A percentile compares a stretch with the other conserved stretches of the same genome.
phyloP scores from a whole-genome alignment of 2,329 filamentous ascomycete genomes.

The Xylaria arbuscula region DNA sequence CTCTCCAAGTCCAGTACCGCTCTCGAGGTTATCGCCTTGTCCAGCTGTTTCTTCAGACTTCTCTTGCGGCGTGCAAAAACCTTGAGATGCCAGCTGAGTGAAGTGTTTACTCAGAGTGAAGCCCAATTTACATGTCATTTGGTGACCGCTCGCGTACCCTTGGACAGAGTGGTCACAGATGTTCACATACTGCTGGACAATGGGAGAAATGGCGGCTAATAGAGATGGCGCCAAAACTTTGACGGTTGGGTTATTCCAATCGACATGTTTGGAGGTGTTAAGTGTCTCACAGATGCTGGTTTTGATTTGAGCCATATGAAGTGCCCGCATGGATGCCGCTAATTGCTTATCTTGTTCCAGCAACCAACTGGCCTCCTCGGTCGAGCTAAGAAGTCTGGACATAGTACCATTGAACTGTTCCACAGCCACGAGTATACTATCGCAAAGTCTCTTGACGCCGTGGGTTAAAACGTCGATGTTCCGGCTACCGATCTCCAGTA shows the following conservation, averaged over 20 bases:
- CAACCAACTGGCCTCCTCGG: conserved; percentile 73
- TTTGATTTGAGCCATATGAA: conserved; percentile 69
- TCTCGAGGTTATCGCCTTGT: conserved; percentile 83
- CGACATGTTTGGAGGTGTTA: conserved; percentile 48
- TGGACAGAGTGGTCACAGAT: conserved; percentile 69
- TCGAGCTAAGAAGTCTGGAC: conserved; percentile 65
- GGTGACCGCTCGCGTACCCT: conserved; percentile 73
- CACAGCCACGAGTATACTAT: conserved; percentile 81
- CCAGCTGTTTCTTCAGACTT: conserved; percentile 76
- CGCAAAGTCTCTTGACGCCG: conserved; percentile 72
- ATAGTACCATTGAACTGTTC: conserved; percentile 74
- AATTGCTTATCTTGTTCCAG: conserved; percentile 65
- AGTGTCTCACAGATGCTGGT: conserved; percentile 50
- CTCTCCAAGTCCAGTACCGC: conserved; percentile 92
- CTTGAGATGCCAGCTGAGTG: conserved; percentile 80
- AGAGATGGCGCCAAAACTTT: conserved; percentile 65
- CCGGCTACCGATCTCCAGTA: conserved; percentile 25
- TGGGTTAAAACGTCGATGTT: conserved; percentile 63
- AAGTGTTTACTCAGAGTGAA: conserved; percentile 82
- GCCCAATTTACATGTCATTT: conserved; percentile 77
- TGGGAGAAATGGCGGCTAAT: conserved; percentile 72
- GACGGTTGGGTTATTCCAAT: conserved; percentile 54
- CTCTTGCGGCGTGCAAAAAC: conserved; percentile 91
- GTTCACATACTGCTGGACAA: conserved; percentile 77
- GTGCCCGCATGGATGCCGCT: conserved; percentile 63